Conservation (phyloP, 2,329 filamentous ascomycete species). For the Xylaria sp. region DNA sequence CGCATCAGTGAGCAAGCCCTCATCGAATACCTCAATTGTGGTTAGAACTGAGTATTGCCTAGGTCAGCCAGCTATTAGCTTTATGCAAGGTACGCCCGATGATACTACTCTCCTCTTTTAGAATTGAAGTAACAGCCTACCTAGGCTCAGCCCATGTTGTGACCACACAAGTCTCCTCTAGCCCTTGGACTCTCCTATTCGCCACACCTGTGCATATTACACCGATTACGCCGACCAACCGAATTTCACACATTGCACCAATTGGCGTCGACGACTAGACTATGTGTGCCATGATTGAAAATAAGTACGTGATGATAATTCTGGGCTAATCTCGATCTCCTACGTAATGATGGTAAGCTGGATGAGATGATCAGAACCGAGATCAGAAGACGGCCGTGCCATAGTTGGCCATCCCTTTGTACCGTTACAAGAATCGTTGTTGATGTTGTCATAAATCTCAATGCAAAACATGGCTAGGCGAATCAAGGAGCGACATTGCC, state of each 20-base stretch:
- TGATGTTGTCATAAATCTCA: slow-evolving; percentile 23
- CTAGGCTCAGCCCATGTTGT: neutral
- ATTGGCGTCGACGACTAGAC: neutral
- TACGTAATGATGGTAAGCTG: neutral
- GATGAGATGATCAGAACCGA: neutral
- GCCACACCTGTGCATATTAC: neutral
- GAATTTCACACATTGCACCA: neutral
- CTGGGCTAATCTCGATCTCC: slow-evolving; percentile 5
- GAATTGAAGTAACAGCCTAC: neutral
- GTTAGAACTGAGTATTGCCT: neutral
- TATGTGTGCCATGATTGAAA: neutral
- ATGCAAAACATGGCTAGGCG: slow-evolving; percentile 7
- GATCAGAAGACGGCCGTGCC: neutral
- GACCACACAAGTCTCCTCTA: neutral
- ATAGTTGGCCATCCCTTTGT: neutral
- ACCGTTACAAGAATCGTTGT: neutral
- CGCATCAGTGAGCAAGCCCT: neutral
- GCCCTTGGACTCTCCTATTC: neutral
- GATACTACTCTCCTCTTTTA: slow-evolving; percentile 6
- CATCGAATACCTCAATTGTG: neutral
- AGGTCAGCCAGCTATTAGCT: neutral
- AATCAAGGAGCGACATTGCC: neutral
- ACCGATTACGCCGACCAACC: neutral
- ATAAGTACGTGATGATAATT: neutral
- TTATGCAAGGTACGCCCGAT: slow-evolving; percentile 19